phyloP scores from a whole-genome alignment of 306 rosid genomes.

The Alnus rubra region DNA sequence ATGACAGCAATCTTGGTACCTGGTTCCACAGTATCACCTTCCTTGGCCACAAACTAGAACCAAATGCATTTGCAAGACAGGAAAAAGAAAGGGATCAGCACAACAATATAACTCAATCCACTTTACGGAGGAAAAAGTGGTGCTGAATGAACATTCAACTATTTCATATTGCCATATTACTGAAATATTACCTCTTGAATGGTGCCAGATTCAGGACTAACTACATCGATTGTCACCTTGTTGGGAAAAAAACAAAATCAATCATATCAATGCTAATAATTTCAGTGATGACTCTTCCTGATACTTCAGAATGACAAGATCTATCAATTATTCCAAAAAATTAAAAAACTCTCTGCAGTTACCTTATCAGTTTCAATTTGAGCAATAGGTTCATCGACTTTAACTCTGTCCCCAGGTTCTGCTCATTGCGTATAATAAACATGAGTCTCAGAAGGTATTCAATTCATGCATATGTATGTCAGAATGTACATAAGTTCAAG shows the following conservation, averaged over 20 bases:
- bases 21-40: slow-evolving; percentile 87
- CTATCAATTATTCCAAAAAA: neutral
- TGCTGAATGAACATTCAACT: neutral
- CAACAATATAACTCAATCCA: slow-evolving; percentile 15
- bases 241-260: slow-evolving; percentile 18
- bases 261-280: neutral
- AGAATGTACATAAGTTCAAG: slow-evolving; percentile 6
- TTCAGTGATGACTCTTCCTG: neutral
- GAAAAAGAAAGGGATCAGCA: slow-evolving; percentile 11
- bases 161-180: neutral
- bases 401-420: slow-evolving; percentile 77
- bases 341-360: neutral
- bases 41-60: slow-evolving; percentile 66
- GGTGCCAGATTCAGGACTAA: slow-evolving; percentile 79
- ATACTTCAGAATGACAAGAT: neutral
- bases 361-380: slow-evolving; percentile 95
- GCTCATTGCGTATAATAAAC: slow-evolving; percentile 25
- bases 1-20: slow-evolving; percentile 85
- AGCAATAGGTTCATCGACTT: slow-evolving; percentile 75
- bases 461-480: neutral
- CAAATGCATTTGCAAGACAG: slow-evolving; percentile 14
- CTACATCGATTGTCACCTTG: slow-evolving; percentile 81
- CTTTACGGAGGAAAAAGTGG: neutral
- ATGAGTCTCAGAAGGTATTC: slow-evolving; percentile 16
- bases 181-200: slow-evolving; percentile 57